Evolutionary conservation across 2,329 filamentous ascomycete species (phyloP), one percentile per base, ranked within the genome.

Genomic region (Alternaria sp.): DNA sequence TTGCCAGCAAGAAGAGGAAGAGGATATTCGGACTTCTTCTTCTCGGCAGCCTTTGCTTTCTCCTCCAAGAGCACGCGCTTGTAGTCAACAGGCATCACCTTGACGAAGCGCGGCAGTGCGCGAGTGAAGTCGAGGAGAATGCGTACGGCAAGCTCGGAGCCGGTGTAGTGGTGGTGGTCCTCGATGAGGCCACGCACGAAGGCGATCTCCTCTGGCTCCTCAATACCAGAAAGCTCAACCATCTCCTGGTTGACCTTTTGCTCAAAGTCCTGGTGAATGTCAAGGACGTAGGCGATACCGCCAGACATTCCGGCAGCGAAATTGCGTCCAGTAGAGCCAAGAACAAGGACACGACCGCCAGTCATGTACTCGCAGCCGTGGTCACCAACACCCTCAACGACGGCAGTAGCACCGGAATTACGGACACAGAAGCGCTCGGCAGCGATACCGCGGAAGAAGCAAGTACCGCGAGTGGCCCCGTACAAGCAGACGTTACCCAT

Each of bases 321-420:
- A 84, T 98, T 98, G 70, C 94, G 93, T 44, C 94, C 94, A 74
- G 93, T 97, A 72, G 86, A 88, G 58, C 94, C 94, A 46, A 98
- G 85, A 72, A 96, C 86, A 65, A 98, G 82, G 50, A 97, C 85
- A 74, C 93, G 92, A 75, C 94, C 94, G 77, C 94, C 94, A 72
- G 94, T 97, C 94, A 98, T 98, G 86, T 98, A 98, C 84, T 98
- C 94, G 76, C 93, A 97, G 63, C 92, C 91, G 77, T 98, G 94
- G 78, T 98, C 94, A 84, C 94, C 94, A 66, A 96, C 87, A 80
- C 94, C 94, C 80, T 98, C 94, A 62, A 97, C 93, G 65, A 98
- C 91, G n/a, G 94, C 93, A 28, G 90, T 96, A 50, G 92, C 94
- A 80, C 94, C 94, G 1, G 94, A 97, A 83, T 98, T 98, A 69